Percentiles rank a stretch among this genome's conserved stretches.
Evolutionary conservation across 2,329 filamentous ascomycete genomes (phyloP).

Genomic region (Whalleya microplaca): DNA sequence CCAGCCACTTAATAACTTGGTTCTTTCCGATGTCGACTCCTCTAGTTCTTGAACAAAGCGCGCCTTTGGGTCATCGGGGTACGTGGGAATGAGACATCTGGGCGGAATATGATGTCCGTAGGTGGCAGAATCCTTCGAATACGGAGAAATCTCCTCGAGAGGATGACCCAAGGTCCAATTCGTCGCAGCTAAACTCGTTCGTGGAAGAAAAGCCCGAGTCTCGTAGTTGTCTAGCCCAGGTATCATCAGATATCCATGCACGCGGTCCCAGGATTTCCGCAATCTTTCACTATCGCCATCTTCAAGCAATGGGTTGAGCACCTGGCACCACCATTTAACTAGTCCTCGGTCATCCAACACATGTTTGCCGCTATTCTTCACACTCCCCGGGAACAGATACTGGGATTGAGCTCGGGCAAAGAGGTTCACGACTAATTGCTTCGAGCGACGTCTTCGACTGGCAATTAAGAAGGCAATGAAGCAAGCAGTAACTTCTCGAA

Average conservation of each 20-base stretch:
- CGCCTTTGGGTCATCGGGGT: constrained; percentile 94
- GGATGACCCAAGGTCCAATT: constrained; percentile 74
- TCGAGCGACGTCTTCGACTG: constrained; percentile 64
- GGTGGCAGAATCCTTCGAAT: constrained; percentile 51
- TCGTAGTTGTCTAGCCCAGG: constrained; percentile 86
- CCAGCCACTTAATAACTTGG: constrained; percentile 71
- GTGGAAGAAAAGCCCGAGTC: constrained; percentile 77
- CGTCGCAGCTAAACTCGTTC: constrained; percentile 50
- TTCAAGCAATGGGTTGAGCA: constrained; percentile 75
- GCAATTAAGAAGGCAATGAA: constrained; percentile 79
- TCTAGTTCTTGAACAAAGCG: constrained; percentile 89
- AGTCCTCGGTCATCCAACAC: constrained; percentile 87
- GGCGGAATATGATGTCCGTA: constrained; percentile 65
- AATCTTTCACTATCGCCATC: constrained; percentile 39
- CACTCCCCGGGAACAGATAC: constrained; percentile 92
- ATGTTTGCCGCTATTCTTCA: constrained; percentile 84
- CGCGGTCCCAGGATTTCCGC: constrained; percentile 46
- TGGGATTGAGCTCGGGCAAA: constrained; percentile 92
- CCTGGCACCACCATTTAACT: constrained; percentile 94
- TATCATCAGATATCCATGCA: constrained; percentile 82
- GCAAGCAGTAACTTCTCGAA: constrained; percentile 72
- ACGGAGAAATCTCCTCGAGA: constrained; percentile 67
- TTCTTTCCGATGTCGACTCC: constrained; percentile 61
- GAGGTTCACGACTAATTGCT: constrained; percentile 78
- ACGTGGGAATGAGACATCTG: constrained; percentile 83